phyloP scores from a whole-genome alignment of 2,329 filamentous ascomycete genomes.

The Blumeriella jaapii region DNA sequence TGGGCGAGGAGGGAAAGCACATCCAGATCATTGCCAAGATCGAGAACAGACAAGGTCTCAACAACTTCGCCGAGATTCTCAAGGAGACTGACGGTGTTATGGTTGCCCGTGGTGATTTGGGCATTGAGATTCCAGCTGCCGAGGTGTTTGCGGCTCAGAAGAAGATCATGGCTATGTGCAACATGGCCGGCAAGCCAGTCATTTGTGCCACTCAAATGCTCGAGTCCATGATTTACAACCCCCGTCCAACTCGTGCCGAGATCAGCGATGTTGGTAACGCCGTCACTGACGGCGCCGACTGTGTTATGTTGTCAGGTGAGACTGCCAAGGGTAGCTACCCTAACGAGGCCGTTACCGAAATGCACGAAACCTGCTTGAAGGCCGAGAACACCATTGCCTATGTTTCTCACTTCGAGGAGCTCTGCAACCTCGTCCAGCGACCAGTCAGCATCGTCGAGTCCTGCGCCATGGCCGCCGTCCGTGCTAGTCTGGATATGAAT shows the following conservation, averaged over 20 bases:
- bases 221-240: conserved; percentile 99
- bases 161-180: conserved; percentile 99
- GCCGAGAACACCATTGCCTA: conserved; percentile 97
- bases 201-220: conserved; percentile 99
- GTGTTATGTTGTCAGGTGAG: conserved; percentile 98
- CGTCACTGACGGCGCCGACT: conserved; percentile 94
- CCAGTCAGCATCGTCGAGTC: conserved; percentile 86
- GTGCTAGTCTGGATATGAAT: conserved; percentile 89
- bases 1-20: conserved; percentile 84
- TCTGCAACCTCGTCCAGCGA: conserved; percentile 70
- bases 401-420: conserved; percentile 91
- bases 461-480: conserved; percentile 93
- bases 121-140: conserved; percentile 96
- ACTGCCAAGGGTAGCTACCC: conserved; percentile 97
- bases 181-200: conserved; percentile 95
- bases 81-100: conserved; percentile 97
- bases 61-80: conserved; percentile 98
- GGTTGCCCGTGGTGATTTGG: conserved; percentile 96
- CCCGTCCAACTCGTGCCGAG: conserved; percentile 92
- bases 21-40: conserved; percentile 99
- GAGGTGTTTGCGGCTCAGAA: conserved; percentile 99
- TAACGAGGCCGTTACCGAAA: conserved; percentile 84
- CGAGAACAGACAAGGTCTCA: conserved; percentile 98
- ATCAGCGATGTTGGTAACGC: conserved; percentile 98
- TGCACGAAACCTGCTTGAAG: conserved; percentile 95